phyloP scores from a whole-genome alignment of 352 stramenopile genomes.

The Thraustotheca clavata region DNA sequence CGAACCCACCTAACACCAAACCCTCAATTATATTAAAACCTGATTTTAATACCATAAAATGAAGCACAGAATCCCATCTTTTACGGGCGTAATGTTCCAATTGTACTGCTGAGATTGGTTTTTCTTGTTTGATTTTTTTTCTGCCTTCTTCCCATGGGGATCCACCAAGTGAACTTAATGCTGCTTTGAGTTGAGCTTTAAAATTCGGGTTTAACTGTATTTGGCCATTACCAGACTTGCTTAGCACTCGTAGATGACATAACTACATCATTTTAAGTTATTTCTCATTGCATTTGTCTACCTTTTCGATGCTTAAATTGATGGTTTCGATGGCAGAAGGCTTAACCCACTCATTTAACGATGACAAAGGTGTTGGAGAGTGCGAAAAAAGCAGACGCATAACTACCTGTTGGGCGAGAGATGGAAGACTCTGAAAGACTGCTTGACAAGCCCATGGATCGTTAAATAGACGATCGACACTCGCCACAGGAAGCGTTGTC shows the following conservation, averaged over 20 bases:
- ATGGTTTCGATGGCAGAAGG: not conserved
- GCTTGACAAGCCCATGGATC: constrained; percentile 85
- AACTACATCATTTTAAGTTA: not conserved
- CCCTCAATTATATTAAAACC: not conserved
- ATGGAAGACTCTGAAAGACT: constrained; percentile 77
- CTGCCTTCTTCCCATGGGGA: constrained; percentile 64
- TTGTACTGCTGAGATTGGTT: constrained; percentile 37
- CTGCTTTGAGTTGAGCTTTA: constrained; percentile 30
- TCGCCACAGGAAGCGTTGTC: constrained; percentile 63
- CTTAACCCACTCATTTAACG: not conserved
- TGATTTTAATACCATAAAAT: constrained; percentile 43
- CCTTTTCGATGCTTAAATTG: constrained; percentile 8
- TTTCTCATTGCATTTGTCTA: not conserved
- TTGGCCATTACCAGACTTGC: not conserved
- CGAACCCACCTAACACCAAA: constrained; percentile 27
- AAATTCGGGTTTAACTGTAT: constrained; percentile 13
- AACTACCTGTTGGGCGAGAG: constrained; percentile 85
- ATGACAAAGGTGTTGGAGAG: not conserved
- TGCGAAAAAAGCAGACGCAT: constrained; percentile 77
- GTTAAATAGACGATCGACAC: constrained; percentile 69
- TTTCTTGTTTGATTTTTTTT: constrained; percentile 33
- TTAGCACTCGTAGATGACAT: constrained; percentile 7
- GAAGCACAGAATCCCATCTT: constrained; percentile 58
- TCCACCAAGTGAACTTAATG: constrained; percentile 56
- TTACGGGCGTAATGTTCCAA: constrained; percentile 51